A percentile compares a stretch with the other conserved stretches of the same genome.
Conservation (phyloP, 306 rosid species). For the Cyclanthera cordifolia region DNA sequence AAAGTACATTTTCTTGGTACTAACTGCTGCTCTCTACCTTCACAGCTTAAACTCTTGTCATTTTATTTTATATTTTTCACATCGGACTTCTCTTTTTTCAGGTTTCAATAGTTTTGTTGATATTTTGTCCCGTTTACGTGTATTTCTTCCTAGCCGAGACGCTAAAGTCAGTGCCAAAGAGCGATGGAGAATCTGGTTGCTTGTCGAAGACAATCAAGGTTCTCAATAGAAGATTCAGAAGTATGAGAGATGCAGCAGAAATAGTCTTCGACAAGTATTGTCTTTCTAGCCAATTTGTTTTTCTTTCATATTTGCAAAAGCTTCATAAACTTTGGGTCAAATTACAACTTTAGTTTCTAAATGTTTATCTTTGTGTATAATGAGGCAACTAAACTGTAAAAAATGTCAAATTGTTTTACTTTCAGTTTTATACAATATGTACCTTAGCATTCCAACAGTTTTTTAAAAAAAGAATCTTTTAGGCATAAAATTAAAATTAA, state of each 20-base stretch:
- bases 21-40: background rate
- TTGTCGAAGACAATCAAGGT: conserved; percentile 29
- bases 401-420: too few relatives aligned
- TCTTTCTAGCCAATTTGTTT: background rate
- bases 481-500: too few relatives aligned
- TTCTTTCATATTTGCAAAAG: background rate
- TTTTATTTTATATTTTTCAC: conserved; percentile 1
- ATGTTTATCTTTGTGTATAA: too few relatives aligned
- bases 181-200: conserved; percentile 22
- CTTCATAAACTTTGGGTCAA: background rate
- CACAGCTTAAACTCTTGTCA: background rate
- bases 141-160: conserved; percentile 63
- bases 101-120: conserved; percentile 58
- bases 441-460: too few relatives aligned
- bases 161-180: conserved; percentile 18
- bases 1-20: conserved; percentile 40
- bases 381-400: too few relatives aligned
- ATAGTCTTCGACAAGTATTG: conserved; percentile 50
- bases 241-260: conserved; percentile 50
- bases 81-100: conserved; percentile 22
- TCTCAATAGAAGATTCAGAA: conserved; percentile 34
- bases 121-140: conserved; percentile 48
- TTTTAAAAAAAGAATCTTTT: too few relatives aligned
- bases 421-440: too few relatives aligned
- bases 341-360: too few relatives aligned